A percentile compares a stretch with the other conserved stretches of the same genome.
These are phyloP conservation scores for Pharnaceum exiguum DNA, from an alignment of 148 eudicot species.

Conservation along the genomic window DNA sequence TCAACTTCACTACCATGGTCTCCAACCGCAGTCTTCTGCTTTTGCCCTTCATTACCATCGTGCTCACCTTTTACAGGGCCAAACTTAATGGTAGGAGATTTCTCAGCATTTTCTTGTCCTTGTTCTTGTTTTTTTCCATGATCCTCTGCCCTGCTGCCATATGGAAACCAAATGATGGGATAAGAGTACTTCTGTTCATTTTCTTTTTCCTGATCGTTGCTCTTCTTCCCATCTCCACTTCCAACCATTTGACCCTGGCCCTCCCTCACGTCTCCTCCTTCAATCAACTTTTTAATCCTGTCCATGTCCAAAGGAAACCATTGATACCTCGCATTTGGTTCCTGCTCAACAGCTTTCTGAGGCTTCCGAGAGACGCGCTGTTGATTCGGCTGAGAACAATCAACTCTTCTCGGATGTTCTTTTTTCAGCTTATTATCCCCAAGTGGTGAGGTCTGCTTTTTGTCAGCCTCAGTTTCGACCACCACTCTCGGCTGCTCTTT, in stretches of 20 bases:
- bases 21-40: constrained; percentile 1
- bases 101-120: neutral
- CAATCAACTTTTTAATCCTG: constrained; percentile 21
- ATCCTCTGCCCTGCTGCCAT: constrained; percentile 20
- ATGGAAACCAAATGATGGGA: constrained; percentile 60
- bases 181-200: constrained; percentile 25
- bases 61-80: neutral
- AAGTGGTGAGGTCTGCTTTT: neutral
- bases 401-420: neutral
- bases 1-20: constrained; percentile 9
- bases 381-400: constrained; percentile 6
- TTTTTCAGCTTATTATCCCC: too few species aligned
- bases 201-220: constrained; percentile 15
- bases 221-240: constrained; percentile 21
- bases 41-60: constrained; percentile 9
- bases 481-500: constrained; percentile 17
- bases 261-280: constrained; percentile 23
- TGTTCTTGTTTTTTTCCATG: neutral
- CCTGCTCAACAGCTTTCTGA: constrained; percentile 8
- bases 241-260: constrained; percentile 12
- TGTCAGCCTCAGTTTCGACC: neutral
- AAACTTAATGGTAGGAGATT: neutral
- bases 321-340: constrained; percentile 21
- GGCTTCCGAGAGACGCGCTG: constrained; percentile 7
- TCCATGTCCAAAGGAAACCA: constrained; percentile 41